Conservation (phyloP, 176 grass and related monocot species). For the Carex scoparia region DNA sequence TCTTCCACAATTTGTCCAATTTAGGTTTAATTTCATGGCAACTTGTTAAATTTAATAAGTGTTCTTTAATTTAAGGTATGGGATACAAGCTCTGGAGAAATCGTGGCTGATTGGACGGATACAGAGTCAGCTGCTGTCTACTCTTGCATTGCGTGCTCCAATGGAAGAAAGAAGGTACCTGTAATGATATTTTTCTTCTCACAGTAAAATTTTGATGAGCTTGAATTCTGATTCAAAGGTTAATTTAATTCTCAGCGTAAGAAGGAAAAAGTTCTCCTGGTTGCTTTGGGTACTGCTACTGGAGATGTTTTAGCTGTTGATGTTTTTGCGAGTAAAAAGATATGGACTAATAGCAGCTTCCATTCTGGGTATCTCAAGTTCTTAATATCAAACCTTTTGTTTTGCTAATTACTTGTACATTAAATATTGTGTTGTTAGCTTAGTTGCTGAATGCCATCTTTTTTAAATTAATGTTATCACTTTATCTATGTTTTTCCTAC, state of each 20-base stretch:
- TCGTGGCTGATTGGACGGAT: conserved; percentile 5
- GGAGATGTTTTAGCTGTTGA: conserved; percentile 38
- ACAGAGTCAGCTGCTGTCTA: conserved; percentile 20
- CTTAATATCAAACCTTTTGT: neutral
- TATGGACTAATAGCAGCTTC: conserved; percentile 22
- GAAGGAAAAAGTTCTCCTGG: conserved; percentile 25
- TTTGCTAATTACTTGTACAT: neutral
- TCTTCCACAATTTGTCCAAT: neutral
- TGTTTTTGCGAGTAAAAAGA: conserved; percentile 33
- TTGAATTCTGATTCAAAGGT: conserved; percentile 20
- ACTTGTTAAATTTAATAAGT: neutral
- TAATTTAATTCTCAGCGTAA: conserved; percentile 29
- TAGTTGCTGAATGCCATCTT: too few relatives aligned
- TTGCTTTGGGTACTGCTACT: conserved; percentile 42
- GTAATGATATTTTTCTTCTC: neutral
- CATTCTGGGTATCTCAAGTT: conserved; percentile 36
- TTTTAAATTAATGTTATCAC: too few relatives aligned
- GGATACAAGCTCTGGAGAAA: conserved; percentile 22
- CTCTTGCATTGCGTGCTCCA: conserved; percentile 35
- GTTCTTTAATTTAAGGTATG: conserved; percentile 10
- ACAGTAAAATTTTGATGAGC: neutral
- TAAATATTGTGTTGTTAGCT: neutral
- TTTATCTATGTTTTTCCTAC: neutral
- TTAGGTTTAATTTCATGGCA: neutral
- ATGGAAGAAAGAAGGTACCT: conserved; percentile 41